Evolutionary conservation across 2,329 filamentous ascomycete genomes (phyloP), one percentile per base, ranked within the genome.

Genomic region (Cordyceps tenuipes): DNA sequence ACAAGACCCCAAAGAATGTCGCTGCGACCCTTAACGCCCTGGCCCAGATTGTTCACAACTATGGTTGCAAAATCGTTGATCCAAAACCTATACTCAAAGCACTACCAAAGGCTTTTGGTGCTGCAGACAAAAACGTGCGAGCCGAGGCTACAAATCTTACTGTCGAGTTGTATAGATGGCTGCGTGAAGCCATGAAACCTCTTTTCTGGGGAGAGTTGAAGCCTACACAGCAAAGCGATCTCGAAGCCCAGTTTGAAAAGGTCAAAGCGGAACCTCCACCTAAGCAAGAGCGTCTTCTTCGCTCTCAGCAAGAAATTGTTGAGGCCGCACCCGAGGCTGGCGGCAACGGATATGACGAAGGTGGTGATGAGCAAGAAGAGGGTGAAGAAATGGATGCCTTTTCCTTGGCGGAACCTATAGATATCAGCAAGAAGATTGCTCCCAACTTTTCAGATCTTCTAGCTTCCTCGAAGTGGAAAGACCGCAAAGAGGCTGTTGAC

Each of bases 191-290:
- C 12, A 97, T 99, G 86, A 99, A 99, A 72, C 91, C 93, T 43
- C 88, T 97, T 74, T 97, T 99, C 72, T 99, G 94, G 92, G 85
- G 83, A 49, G 94, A 99, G 62, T 75, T 99, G 63, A 99, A 99
- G 72, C 89, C 93, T 0, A 93, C 96, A 0, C 94, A 99, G 70
- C 94, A 99, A 72, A 85, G 87, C 63, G 95, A 99, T 69, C 77
- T 99, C 60, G 95, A 99, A 69, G 89, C 92, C 44, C 83, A 96
- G 54, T 99, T 99, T 64, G 94, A 97, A 68, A 91, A 90, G 67
- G 83, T 97, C 70, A 97, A 96, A 72, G 83, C 90, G 39, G 93
- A 97, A 64, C 83, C 89, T 0, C 68, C 88, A 3, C 91, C 94
- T 5, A 97, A 96, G 71, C 94, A 97, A 73, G 91, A 96, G 72